Evolutionary conservation across 106 monocot genomes (phyloP), one percentile per base, ranked within the genome.

Genomic region (Iris macrosiphon): DNA sequence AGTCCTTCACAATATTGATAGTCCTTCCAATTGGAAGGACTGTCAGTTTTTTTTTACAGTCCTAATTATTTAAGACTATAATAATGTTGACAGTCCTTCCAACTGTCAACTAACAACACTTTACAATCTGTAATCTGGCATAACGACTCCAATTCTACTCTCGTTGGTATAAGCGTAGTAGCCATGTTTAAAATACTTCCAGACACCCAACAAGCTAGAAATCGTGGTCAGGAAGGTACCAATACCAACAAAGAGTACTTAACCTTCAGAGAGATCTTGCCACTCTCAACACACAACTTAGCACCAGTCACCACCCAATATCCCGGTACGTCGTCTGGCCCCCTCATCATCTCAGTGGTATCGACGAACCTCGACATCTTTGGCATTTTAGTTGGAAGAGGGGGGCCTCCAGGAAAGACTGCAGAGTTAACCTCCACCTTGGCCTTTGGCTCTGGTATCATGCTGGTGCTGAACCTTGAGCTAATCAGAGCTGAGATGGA

Each of bases 231-330:
- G n/a, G n/a, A n/a, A 20, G 27, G 46, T 32, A 65, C 45, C 23
- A 26, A 34, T 14, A 67, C 62, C 59, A 80, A 65, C 51, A 90
- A 63, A 1, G 84, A 90, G 41, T 80, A 90, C 59, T 90, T 90
- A 39, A 69, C 74, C 52, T 78, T 77, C 17, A 90, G 81, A 18
- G 65, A 71, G 35, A 90, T 72, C 37, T 63, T 75, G 24, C 84
- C 84, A 21, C 65, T 60, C 8, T 84, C 80, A 4, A 75, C 66
- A 20, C 80, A 80, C 37, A 90, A 59, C 59, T 81, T 84, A 1
- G 75, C 89, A 13, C 89, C 89, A 6, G 84, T 90, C 30, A 84
- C 84, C 57, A 90, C 59, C 89, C 89, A 90, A 49, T 84, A 81
- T 8, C 89, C 89, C 19, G 89, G 89, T 7, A 62, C 35, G 30